phyloP scores from a whole-genome alignment of 1,284 basidiomycete genomes.

The Fomitopsis betulina region DNA sequence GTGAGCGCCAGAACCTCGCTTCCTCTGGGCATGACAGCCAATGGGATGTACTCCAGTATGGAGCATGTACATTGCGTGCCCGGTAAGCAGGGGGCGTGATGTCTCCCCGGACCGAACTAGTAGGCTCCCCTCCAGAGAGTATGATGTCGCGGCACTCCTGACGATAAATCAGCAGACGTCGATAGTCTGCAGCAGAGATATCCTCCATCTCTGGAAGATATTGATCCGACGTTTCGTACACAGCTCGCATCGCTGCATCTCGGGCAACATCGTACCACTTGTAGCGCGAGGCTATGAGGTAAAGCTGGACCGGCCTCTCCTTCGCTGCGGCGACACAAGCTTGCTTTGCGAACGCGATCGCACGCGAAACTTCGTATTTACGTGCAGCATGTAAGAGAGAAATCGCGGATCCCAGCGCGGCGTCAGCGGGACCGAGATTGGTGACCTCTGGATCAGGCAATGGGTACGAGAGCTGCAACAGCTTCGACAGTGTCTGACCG shows the following conservation, averaged over 20 bases:
- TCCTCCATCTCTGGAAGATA: constrained; percentile 11
- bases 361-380: constrained; percentile 4
- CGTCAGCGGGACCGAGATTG: not conserved
- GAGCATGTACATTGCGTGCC: no score
- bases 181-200: constrained; percentile 9
- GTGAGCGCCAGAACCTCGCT: no score
- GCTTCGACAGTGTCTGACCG: constrained; percentile 7
- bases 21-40: no score
- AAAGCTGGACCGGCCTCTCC: constrained; percentile 4
- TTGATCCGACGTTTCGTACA: not conserved
- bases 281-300: constrained; percentile 7
- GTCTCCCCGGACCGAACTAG: no score
- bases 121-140: not conserved
- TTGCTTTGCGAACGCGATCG: not conserved
- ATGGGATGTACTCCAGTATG: no score
- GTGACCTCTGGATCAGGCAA: constrained; percentile 8
- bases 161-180: constrained; percentile 9
- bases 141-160: not conserved
- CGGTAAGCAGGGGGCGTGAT: no score
- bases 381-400: not conserved
- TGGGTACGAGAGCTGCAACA: constrained; percentile 18
- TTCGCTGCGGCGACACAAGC: not conserved
- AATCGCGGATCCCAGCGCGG: not conserved
- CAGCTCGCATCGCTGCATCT: constrained; percentile 4
- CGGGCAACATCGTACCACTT: not conserved